These are phyloP conservation scores for Samsoniella hepiali DNA, from an alignment of 2,329 filamentous ascomycete species.

Conservation along the genomic window DNA sequence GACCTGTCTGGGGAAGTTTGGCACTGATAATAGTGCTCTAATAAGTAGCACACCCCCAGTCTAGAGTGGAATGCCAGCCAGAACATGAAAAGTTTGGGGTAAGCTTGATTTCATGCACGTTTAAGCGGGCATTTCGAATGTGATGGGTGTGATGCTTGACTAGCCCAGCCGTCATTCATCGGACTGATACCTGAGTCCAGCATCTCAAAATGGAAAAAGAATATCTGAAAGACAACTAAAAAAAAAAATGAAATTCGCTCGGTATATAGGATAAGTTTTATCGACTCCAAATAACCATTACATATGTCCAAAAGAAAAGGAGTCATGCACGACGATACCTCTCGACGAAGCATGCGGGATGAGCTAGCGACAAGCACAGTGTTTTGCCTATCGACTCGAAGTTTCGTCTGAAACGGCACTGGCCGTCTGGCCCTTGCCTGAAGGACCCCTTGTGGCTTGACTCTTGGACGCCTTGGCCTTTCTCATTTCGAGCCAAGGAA, in stretches of 20 bases:
- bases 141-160: too few species aligned
- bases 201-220: not conserved
- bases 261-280: not conserved
- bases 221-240: not conserved
- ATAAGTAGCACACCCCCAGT: not conserved
- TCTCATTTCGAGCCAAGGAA: constrained; percentile 10
- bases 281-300: not conserved
- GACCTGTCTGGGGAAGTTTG: not conserved
- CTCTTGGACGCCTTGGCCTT: constrained; percentile 3
- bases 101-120: too few species aligned
- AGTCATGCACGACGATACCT: too few species aligned
- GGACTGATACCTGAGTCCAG: not conserved
- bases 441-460: not conserved
- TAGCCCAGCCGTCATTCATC: too few species aligned
- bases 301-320: not conserved
- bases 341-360: too few species aligned
- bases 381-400: not conserved
- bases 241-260: not conserved
- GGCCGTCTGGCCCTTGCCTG: not conserved
- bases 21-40: not conserved
- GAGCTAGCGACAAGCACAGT: not conserved
- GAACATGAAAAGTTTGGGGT: too few species aligned
- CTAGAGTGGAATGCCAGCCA: not conserved
- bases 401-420: not conserved
- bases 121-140: too few species aligned